These are phyloP conservation scores for Ogataea angusta DNA, from an alignment of 805 yeast species.

Conservation along the genomic window DNA sequence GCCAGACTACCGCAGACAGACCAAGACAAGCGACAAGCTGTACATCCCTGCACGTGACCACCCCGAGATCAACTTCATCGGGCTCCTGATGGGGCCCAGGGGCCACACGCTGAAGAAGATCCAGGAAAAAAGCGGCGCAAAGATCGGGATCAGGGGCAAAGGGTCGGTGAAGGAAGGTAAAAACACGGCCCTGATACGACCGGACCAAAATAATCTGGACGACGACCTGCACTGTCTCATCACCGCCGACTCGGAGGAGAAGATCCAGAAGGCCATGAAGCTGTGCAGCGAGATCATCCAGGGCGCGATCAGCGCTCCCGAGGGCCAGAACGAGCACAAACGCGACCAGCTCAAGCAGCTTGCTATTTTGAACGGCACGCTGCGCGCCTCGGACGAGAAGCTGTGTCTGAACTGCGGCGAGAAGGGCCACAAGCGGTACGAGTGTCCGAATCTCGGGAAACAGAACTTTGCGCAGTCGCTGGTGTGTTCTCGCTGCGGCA, in stretches of 20 bases:
- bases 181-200: constrained; percentile 44
- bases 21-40: constrained; percentile 71
- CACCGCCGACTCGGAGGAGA: constrained; percentile 76
- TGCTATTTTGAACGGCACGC: constrained; percentile 92
- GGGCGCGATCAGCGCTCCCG: constrained; percentile 84
- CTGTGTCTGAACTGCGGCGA: constrained; percentile 66
- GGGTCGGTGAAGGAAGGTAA: constrained; percentile 96
- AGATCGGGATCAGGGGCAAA: constrained; percentile 86
- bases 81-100: constrained; percentile 89
- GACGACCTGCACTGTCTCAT: constrained; percentile 90
- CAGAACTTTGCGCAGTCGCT: constrained; percentile 49
- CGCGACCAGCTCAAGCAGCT: constrained; percentile 87
- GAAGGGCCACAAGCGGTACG: constrained; percentile 59
- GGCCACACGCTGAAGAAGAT: constrained; percentile 82
- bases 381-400: constrained; percentile 64
- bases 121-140: constrained; percentile 85
- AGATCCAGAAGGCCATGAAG: constrained; percentile 69
- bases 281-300: constrained; percentile 73
- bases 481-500: constrained; percentile 76
- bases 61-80: constrained; percentile 92
- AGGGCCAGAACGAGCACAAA: constrained; percentile 88
- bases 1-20: constrained; percentile 61
- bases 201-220: constrained; percentile 52
- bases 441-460: constrained; percentile 54
- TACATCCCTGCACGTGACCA: constrained; percentile 82